A percentile compares a stretch with the other conserved stretches of the same genome.
These are phyloP conservation scores for Stenocarpella maydis DNA, from an alignment of 2,329 filamentous ascomycete species.

Conservation along the genomic window DNA sequence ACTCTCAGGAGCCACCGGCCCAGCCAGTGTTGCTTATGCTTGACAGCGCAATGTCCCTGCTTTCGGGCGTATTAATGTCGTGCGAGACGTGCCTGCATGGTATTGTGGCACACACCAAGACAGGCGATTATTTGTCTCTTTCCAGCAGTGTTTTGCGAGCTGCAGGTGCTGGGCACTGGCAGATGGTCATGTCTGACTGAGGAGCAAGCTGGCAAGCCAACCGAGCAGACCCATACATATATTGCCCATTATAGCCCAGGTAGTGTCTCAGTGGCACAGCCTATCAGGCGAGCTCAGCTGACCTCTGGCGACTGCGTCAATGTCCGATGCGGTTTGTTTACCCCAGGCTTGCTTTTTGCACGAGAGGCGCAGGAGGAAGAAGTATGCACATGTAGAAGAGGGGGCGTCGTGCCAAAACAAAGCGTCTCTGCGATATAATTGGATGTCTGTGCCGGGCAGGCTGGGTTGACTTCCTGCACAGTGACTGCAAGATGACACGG, in stretches of 20 bases:
- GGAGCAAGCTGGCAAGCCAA: background rate
- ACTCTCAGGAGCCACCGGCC: background rate
- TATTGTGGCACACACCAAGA: background rate
- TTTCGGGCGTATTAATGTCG: background rate
- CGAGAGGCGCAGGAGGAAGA: background rate
- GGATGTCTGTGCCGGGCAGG: constrained; percentile 9
- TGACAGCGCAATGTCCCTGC: background rate
- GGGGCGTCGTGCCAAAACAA: constrained; percentile 23
- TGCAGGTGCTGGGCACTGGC: background rate
- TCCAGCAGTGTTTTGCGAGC: background rate
- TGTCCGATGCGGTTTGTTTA: constrained; percentile 14
- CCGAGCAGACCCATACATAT: background rate
- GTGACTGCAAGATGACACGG: constrained; percentile 23
- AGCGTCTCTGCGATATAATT: constrained; percentile 11
- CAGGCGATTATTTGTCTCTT: background rate
- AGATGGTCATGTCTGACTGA: background rate
- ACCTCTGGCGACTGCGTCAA: constrained; percentile 19
- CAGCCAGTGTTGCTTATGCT: background rate
- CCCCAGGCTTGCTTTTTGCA: constrained; percentile 9
- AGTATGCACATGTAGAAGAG: background rate
- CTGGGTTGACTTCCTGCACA: constrained; percentile 13
- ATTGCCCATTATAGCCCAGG: background rate
- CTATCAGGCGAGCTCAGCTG: constrained; percentile 16
- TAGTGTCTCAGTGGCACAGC: background rate
- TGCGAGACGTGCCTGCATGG: background rate